phyloP scores from a whole-genome alignment of 805 yeast species.

The Yarrowia deformans region DNA sequence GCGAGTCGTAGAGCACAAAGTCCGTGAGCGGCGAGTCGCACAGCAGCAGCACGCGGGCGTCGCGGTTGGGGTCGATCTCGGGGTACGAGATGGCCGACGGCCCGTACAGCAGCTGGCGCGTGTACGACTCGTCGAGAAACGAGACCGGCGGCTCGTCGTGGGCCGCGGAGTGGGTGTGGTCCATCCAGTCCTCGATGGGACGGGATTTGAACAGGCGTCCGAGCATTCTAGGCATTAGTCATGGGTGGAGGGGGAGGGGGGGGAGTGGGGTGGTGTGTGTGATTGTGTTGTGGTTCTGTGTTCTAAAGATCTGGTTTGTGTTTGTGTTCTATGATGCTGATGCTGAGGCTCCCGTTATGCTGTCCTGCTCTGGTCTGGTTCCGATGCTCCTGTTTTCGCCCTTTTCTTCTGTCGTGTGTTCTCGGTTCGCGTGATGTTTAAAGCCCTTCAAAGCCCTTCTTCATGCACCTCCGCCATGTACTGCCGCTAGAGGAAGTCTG shows the following conservation, averaged over 20 bases:
- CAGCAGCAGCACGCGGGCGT: constrained; percentile 43
- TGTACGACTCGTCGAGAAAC: constrained; percentile 44
- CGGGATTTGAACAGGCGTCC: constrained; percentile 40
- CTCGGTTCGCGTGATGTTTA: too few species aligned
- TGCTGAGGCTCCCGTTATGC: background rate
- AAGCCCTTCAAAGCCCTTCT: too few species aligned
- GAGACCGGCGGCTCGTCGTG: constrained; percentile 42
- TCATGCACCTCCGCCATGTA: constrained; percentile 17
- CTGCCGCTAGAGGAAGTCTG: constrained; percentile 37
- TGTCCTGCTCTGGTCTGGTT: background rate
- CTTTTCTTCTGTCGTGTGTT: background rate
- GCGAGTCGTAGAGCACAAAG: constrained; percentile 37
- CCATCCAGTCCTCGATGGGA: constrained; percentile 40
- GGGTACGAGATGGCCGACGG: constrained; percentile 38
- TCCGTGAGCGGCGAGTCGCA: constrained; percentile 40
- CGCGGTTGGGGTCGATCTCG: constrained; percentile 41
- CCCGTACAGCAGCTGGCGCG: constrained; percentile 45
- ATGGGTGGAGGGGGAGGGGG: background rate
- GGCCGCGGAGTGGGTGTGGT: constrained; percentile 31
- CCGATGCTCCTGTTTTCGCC: background rate
- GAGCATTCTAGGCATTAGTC: constrained; percentile 40
- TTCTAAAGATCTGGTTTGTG: background rate
- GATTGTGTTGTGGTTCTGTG: background rate
- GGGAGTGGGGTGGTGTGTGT: background rate
- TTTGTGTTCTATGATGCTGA: background rate